These are phyloP conservation scores for Scutellaria barbata DNA, from an alignment of 257 asterid species.

Conservation along the genomic window DNA sequence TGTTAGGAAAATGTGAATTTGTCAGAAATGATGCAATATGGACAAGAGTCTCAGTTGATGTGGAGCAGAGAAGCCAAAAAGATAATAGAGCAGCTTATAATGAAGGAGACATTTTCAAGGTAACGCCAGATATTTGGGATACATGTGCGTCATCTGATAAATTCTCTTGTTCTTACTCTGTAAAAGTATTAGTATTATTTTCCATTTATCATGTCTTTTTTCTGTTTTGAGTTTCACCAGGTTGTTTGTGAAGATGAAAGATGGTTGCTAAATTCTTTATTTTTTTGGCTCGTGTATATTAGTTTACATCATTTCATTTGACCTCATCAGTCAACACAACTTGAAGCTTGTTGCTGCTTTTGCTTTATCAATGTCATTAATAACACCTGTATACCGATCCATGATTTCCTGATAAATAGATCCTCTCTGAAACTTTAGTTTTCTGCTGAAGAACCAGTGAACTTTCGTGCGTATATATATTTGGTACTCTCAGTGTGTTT, in stretches of 20 bases:
- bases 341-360: background rate
- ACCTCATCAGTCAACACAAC: slow-evolving; percentile 1
- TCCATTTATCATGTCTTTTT: background rate
- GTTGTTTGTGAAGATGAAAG: slow-evolving; percentile 16
- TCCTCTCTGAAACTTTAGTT: background rate
- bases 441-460: background rate
- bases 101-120: slow-evolving; percentile 83
- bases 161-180: slow-evolving; percentile 14
- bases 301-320: background rate
- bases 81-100: slow-evolving; percentile 68
- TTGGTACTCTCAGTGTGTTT: slow-evolving; percentile 24
- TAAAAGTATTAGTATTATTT: background rate
- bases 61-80: slow-evolving; percentile 59
- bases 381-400: background rate
- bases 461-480: background rate
- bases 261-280: slow-evolving; percentile 3
- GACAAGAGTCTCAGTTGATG: slow-evolving; percentile 43
- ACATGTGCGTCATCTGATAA: slow-evolving; percentile 33
- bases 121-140: slow-evolving; percentile 37
- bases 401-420: slow-evolving; percentile 8
- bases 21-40: slow-evolving; percentile 38
- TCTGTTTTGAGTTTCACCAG: slow-evolving; percentile 21
- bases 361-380: slow-evolving; percentile 21
- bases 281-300: background rate
- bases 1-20: slow-evolving; percentile 42